phyloP scores from a whole-genome alignment of 345 rosid species.

The sweet orange (Citrus sinensis) region DVS_A1.0 CM039165.1:34432501-34433000 shows the following conservation, averaged over 20 bases:
- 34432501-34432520: constrained; percentile 16
- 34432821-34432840: constrained; percentile 39
- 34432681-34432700: background rate
- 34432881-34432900: background rate
- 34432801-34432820: constrained; percentile 52
- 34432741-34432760: constrained; percentile 9
- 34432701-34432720: background rate
- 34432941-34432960: background rate
- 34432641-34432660: constrained; percentile 15
- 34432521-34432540: constrained; percentile 5
- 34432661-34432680: constrained; percentile 30
- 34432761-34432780: constrained; percentile 24
- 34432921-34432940: constrained; percentile 15
- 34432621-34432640: background rate
- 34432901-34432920: constrained; percentile 9
- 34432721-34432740: background rate
- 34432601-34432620: background rate
- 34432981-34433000: background rate
- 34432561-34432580: background rate
- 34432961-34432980: background rate
- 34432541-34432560: background rate
- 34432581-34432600: constrained; percentile 17
- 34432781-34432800: constrained; percentile 41
- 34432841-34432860: constrained; percentile 6
- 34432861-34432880: constrained; percentile 5